Base-by-base conservation (phyloP, 345 rosid species). In the Pistacia vera region DNA sequence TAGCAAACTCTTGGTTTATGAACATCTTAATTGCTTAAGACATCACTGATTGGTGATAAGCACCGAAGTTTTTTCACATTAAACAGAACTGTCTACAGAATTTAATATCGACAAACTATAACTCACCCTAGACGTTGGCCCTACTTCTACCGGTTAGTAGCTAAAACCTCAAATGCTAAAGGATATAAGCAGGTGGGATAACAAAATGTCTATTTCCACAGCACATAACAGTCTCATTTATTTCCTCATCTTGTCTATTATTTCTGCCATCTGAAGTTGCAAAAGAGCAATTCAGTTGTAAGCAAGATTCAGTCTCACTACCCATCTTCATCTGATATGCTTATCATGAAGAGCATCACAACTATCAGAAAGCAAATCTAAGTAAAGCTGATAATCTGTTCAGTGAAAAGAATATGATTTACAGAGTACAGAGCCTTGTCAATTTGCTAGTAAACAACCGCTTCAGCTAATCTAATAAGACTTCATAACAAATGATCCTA, bases 141-240 rank as follows among this genome's bases (percentile, higher is more conserved):
- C 16, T 3, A 14, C 4, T 48, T 48, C 7, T 18, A 49, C 28
- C 3, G 17, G 60, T n/a, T 48, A 48, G 48, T 30, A 46, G 16
- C 35, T 8, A 51, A 30, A 8, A 62, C 54, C 60, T 33, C 22
- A 35, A 44, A 73, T 18, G 61, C 58, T 11, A 46, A 48, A 72
- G 46, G 17, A 54, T 0, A 18, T 54, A 4, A 13, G 17, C 57
- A 54, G 6, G 6, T 6, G 4, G 16, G 6, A 16, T 13, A 54
- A 54, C 6, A 18, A 25, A 25, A 54, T 54, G 16, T 48, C 13
- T 44, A 46, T 49, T 51, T 73, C 16, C 22, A 44, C 35, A 57
- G 30, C 38, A 55, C 20, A n/a, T 12, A 63, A 33, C n/a, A 63
- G 60, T 73, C 61, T 63, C 33, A 33, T 73, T 73, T 7, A 49